Conservation (phyloP, 768 basidiomycete genomes). For the Pleurotus pulmonarius region DNA sequence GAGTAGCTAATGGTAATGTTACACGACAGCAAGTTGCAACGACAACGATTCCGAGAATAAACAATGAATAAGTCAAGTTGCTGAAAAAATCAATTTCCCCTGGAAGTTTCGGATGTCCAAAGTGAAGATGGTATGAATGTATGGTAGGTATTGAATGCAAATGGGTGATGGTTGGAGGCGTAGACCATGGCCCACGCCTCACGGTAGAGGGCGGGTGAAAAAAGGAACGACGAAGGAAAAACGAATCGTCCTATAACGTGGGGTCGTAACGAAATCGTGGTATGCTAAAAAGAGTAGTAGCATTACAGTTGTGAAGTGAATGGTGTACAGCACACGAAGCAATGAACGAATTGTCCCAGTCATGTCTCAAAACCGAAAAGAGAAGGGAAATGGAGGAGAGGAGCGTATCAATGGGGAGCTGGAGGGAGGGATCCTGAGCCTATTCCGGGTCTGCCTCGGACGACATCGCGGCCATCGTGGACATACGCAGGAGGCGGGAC, state of each 20-base stretch:
- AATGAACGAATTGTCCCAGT: not conserved
- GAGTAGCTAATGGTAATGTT: too few species aligned
- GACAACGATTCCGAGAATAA: too few species aligned
- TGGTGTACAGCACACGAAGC: not conserved
- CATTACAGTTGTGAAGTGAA: not conserved
- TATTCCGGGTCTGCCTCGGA: not conserved
- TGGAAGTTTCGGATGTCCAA: too few species aligned
- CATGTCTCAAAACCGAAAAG: not conserved
- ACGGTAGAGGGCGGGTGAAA: too few species aligned
- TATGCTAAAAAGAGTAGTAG: not conserved
- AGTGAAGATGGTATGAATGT: too few species aligned
- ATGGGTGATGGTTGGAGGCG: too few species aligned
- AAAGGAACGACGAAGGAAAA: too few species aligned
- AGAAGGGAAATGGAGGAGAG: not conserved
- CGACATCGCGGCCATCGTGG: not conserved
- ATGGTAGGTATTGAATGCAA: too few species aligned
- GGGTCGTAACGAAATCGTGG: not conserved
- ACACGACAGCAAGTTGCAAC: too few species aligned
- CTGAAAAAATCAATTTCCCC: too few species aligned
- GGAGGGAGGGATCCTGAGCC: not conserved
- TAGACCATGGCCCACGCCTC: too few species aligned
- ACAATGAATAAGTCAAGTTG: too few species aligned
- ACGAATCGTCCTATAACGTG: not conserved
- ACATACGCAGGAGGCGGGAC: conserved; percentile 2
- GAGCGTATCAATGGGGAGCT: not conserved